These are phyloP conservation scores for Phytophthora pinifolia DNA, from an alignment of 352 stramenopile genomes.

Conservation along the genomic window DNA sequence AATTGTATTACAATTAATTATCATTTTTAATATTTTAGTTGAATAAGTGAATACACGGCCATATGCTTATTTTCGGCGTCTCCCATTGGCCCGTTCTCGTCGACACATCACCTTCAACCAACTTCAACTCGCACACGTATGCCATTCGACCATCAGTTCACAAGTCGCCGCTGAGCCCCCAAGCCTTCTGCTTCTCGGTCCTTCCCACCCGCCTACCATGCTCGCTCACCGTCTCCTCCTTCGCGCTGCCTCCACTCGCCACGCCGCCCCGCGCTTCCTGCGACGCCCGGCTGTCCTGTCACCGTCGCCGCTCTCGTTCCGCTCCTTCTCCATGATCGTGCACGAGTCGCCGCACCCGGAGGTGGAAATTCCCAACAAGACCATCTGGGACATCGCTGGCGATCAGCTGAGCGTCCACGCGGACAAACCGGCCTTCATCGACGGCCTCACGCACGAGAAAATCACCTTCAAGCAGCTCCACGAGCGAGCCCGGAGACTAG, in stretches of 20 bases:
- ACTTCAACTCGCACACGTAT: slow-evolving; percentile 16
- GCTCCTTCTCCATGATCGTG: slow-evolving; percentile 50
- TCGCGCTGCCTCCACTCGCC: slow-evolving; percentile 12
- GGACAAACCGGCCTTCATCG: slow-evolving; percentile 54
- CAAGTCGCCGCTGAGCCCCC: slow-evolving; percentile 4
- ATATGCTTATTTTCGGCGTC: not conserved
- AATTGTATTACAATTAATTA: no score
- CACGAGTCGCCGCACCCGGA: slow-evolving; percentile 54
- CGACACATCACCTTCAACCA: slow-evolving; percentile 1
- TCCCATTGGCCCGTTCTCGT: slow-evolving; percentile 10
- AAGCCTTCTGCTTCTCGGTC: no score
- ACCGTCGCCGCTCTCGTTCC: slow-evolving; percentile 18
- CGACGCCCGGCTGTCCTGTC: slow-evolving; percentile 11
- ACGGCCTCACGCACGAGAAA: slow-evolving; percentile 49
- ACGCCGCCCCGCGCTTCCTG: slow-evolving; percentile 4
- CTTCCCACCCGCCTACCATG: slow-evolving; percentile 10
- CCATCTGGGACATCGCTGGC: slow-evolving; percentile 49
- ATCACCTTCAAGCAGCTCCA: slow-evolving; percentile 52
- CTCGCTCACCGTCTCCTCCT: slow-evolving; percentile 30
- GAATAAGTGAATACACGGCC: not conserved
- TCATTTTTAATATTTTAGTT: no score
- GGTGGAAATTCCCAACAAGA: slow-evolving; percentile 51
- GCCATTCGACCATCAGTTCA: not conserved
- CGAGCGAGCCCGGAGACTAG: slow-evolving; percentile 37
- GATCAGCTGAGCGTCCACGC: slow-evolving; percentile 34